Conservation (phyloP, 371 early-diverging fungal species). For the Rhizopus arrhizus region DNA sequence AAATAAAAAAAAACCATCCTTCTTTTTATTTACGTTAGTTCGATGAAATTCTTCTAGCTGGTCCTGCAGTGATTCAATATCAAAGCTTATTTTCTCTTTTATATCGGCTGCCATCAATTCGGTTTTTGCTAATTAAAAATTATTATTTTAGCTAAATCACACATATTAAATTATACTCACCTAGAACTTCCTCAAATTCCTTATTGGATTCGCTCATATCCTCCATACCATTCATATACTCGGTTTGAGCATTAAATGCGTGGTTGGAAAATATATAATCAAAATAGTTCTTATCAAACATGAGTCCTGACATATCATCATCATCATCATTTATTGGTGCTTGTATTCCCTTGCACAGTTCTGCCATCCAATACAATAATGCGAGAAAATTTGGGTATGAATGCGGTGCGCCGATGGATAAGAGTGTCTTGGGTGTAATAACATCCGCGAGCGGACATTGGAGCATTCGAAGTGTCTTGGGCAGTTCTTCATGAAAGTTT, state of each 20-base stretch:
- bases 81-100: too few species aligned
- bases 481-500: neutral
- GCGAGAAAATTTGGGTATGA: conserved; percentile 11
- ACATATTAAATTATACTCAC: neutral
- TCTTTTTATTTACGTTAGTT: neutral
- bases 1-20: neutral
- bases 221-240: neutral
- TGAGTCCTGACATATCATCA: neutral
- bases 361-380: conserved; percentile 10
- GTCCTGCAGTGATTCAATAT: too few species aligned
- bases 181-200: neutral
- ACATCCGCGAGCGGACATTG: conserved; percentile 9
- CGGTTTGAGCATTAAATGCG: neutral
- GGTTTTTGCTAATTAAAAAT: too few species aligned
- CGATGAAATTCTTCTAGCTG: too few species aligned
- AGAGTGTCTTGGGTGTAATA: conserved; percentile 8
- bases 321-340: neutral
- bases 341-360: neutral
- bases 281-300: neutral
- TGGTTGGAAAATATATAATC: neutral
- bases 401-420: conserved; percentile 17
- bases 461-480: neutral
- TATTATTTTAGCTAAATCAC: too few species aligned
- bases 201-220: neutral
- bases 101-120: too few species aligned